Conservation (phyloP, 2,329 filamentous ascomycete species). For the Exophiala phaeomuriformis region DNA sequence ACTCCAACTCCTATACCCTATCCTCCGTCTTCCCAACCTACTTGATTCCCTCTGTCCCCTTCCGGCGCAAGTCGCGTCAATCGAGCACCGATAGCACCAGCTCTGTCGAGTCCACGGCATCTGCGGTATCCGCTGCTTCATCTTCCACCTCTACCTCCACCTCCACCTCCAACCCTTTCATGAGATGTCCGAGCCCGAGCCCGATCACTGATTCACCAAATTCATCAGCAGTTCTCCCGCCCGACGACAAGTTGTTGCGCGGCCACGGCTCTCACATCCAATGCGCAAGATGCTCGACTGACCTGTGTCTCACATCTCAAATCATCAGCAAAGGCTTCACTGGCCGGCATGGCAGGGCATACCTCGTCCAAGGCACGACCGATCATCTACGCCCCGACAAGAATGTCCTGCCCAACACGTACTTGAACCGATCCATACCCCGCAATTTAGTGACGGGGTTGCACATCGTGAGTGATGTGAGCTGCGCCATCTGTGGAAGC, state of each 20-base stretch:
- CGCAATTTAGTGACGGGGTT: slow-evolving; percentile 56
- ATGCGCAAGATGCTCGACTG: slow-evolving; percentile 52
- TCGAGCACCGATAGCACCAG: slow-evolving; percentile 35
- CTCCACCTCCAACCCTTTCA: slow-evolving; percentile 25
- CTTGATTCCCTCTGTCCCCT: slow-evolving; percentile 44
- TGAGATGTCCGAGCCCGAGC: slow-evolving; percentile 17
- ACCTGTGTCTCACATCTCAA: slow-evolving; percentile 52
- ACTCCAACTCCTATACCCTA: slow-evolving; percentile 23
- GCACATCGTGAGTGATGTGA: slow-evolving; percentile 56
- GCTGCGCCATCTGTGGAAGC: slow-evolving; percentile 49
- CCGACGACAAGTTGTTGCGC: slow-evolving; percentile 36
- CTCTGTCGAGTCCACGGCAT: slow-evolving; percentile 31
- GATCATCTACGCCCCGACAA: slow-evolving; percentile 18
- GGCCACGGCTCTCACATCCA: slow-evolving; percentile 50
- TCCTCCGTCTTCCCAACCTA: slow-evolving; percentile 45
- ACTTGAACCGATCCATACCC: slow-evolving; percentile 49
- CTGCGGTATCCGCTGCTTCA: slow-evolving; percentile 24
- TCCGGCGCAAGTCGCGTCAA: slow-evolving; percentile 37
- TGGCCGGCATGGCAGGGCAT: slow-evolving; percentile 57
- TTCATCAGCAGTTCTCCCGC: slow-evolving; percentile 20
- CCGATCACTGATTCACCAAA: slow-evolving; percentile 14
- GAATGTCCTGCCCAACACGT: slow-evolving; percentile 51
- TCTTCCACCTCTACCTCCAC: slow-evolving; percentile 17
- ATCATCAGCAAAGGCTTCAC: slow-evolving; percentile 61
- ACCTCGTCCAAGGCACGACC: slow-evolving; percentile 45